These are phyloP conservation scores for Citropsis articulata DNA, from an alignment of 345 rosid genomes.

Conservation along the genomic window DNA sequence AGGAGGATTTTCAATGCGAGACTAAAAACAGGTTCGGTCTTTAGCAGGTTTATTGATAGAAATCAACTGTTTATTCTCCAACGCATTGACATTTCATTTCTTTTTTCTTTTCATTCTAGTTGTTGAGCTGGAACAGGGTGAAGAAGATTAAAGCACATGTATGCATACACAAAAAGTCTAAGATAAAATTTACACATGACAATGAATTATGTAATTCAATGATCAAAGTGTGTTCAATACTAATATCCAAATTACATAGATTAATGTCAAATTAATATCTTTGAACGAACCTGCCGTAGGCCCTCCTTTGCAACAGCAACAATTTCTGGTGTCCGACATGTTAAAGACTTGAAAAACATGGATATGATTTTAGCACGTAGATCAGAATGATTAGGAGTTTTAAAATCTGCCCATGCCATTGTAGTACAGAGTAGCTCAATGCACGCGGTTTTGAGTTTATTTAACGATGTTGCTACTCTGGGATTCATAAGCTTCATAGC, in stretches of 20 bases:
- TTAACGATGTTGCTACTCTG: conserved; percentile 73
- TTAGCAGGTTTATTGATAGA: too few species aligned
- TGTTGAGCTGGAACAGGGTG: too few species aligned
- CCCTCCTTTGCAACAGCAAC: conserved; percentile 99
- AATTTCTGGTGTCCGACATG: conserved; percentile 91
- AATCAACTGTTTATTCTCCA: too few species aligned
- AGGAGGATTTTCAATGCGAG: too few species aligned
- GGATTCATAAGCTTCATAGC: conserved; percentile 87
- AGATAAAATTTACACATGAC: not conserved
- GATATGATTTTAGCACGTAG: conserved; percentile 91
- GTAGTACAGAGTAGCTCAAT: conserved; percentile 95
- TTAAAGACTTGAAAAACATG: conserved; percentile 97
- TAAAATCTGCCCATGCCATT: conserved; percentile 98
- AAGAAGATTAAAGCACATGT: too few species aligned
- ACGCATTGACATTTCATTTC: too few species aligned
- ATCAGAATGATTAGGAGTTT: conserved; percentile 75
- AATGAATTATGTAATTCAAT: not conserved
- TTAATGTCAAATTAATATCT: not conserved
- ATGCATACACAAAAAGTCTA: not conserved
- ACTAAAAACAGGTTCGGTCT: too few species aligned
- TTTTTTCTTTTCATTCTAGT: too few species aligned
- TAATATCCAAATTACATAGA: not conserved
- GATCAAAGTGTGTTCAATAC: not conserved
- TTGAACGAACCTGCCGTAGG: conserved; percentile 76
- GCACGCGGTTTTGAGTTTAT: conserved; percentile 92